Base-by-base conservation (phyloP, 1,284 basidiomycete genomes). In the Exobasidium cylindrosporum region DNA sequence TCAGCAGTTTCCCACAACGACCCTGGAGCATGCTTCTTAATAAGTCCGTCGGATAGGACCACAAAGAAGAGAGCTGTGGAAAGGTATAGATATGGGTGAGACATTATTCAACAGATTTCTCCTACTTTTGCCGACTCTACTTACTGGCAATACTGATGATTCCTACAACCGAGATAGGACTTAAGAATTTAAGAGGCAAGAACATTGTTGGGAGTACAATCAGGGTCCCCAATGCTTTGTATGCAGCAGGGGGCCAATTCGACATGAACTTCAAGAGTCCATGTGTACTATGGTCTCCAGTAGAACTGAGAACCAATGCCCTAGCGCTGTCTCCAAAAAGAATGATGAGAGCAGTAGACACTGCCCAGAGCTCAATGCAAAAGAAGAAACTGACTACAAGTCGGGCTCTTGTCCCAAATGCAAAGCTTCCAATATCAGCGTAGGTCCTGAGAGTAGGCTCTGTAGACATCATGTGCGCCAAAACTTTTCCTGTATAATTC, bases 41-140 rank as follows among this genome's bases (percentile, higher is more conserved):
- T 85, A 53, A 92, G 82, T 0, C 94, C 94, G 78, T 97, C 93
- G 57, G 89, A 82, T 46, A 95, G 83, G 66, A 97, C 85, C 44
- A 95, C 91, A 52, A 85, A 69, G 53, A 94, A 85, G 43, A 92
- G 70, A 0, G 89, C 89, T 2, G 91, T 21, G 13, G 32, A 21
- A 43, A 28, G 6, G 24, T 23, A 17, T 10, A 40, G 35, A 40
- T 10, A 40, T 7, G 14, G n/a, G n/a, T n/a, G n/a, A n/a, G n/a
- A n/a, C n/a, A n/a, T n/a, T n/a, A n/a, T n/a, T n/a, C n/a, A n/a
- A n/a, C n/a, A n/a, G n/a, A n/a, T n/a, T n/a, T n/a, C n/a, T n/a
- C n/a, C n/a, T n/a, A n/a, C n/a, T n/a, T n/a, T n/a, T n/a, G n/a
- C 3, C 17, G 28, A 23, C 13, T 23, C 11, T n/a, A 61, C 59